A percentile compares a stretch with the other conserved stretches of the same genome.
Evolutionary conservation across 495 filamentous ascomycete species (phyloP).

Genomic region (Evernia prunastri): DNA sequence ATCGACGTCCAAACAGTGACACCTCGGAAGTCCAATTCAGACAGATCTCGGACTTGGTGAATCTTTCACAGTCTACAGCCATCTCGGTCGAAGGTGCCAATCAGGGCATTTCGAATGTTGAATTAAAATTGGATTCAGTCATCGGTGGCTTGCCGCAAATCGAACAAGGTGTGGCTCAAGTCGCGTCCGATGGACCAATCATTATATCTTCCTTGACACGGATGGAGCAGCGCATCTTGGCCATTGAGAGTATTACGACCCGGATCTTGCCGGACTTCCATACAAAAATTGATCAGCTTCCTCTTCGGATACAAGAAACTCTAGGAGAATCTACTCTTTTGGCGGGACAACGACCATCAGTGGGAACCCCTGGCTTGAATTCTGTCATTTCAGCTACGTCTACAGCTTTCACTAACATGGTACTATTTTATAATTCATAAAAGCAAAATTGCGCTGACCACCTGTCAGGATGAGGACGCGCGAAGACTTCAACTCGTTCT

Average conservation of each 20-base stretch:
- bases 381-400: neutral
- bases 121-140: neutral
- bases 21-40: neutral
- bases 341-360: neutral
- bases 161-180: neutral
- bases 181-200: neutral
- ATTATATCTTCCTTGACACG: neutral
- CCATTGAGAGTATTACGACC: neutral
- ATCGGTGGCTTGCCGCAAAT: neutral
- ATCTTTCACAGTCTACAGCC: neutral
- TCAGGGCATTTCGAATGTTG: neutral
- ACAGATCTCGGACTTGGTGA: neutral
- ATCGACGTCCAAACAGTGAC: neutral
- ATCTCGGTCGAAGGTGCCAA: neutral
- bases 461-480: neutral
- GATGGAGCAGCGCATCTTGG: neutral
- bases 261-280: neutral
- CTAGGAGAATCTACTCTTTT: neutral
- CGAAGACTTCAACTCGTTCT: neutral
- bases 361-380: neutral
- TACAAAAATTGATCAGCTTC: neutral
- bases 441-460: neutral
- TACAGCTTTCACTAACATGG: neutral
- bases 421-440: neutral
- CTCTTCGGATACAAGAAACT: neutral